Conservation (phyloP, 352 stramenopile species). For the Phytophthora pini region DNA sequence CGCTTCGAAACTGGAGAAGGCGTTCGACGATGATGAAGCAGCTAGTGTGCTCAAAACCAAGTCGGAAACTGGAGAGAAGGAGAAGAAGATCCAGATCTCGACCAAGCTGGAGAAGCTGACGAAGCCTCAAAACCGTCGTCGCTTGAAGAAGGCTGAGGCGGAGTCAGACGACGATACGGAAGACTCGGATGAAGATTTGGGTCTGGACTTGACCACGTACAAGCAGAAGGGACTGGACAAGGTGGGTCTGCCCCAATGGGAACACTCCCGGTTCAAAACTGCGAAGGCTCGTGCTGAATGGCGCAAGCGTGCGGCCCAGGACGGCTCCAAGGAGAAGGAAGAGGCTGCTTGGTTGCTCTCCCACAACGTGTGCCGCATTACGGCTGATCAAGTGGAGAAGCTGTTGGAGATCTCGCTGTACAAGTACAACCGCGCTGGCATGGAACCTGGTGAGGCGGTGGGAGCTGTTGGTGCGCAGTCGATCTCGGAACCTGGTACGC, state of each 20-base stretch:
- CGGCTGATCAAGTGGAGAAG: conserved; percentile 75
- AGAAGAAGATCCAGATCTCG: conserved; percentile 67
- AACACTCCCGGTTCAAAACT: conserved; percentile 64
- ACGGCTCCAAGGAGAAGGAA: conserved; percentile 66
- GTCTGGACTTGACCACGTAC: conserved; percentile 58
- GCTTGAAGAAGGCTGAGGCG: conserved; percentile 56
- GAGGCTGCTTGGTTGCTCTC: conserved; percentile 82
- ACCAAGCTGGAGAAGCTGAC: conserved; percentile 73
- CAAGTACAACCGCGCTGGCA: conserved; percentile 88
- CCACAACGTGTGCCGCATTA: conserved; percentile 94
- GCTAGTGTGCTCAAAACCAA: conserved; percentile 29
- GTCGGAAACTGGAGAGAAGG: conserved; percentile 31
- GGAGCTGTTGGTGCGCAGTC: conserved; percentile 97
- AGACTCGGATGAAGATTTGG: conserved; percentile 57
- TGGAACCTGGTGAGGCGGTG: conserved; percentile 97
- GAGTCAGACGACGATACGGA: conserved; percentile 53
- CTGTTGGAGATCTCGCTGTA: conserved; percentile 80
- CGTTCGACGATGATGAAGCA: conserved; percentile 65
- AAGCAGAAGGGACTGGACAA: conserved; percentile 73
- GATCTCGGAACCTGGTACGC: conserved; percentile 96
- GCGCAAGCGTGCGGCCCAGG: conserved; percentile 55
- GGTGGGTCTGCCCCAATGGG: conserved; percentile 65
- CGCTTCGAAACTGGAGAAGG: conserved; percentile 66
- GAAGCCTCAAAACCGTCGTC: conserved; percentile 51
- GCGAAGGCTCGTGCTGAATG: conserved; percentile 56